Evolutionary conservation across 345 rosid species (phyloP).

Genomic region (Pugionium dolabratum): DNA sequence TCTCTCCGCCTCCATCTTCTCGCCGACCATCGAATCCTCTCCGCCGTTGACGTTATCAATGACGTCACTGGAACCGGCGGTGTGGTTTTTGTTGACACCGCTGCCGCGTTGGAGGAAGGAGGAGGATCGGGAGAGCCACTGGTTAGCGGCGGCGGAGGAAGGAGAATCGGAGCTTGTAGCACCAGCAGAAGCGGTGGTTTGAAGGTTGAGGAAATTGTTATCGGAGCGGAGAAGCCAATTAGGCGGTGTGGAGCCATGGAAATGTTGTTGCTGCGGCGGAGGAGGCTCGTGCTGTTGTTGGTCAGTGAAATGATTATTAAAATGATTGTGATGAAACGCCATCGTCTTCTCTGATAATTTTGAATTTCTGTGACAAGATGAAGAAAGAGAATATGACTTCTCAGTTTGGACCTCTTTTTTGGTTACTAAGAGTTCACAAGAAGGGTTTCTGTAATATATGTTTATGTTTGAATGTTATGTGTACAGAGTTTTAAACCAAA

Average conservation of each 20-base stretch:
- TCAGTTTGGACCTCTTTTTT: neutral
- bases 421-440: neutral
- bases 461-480: constrained; percentile 28
- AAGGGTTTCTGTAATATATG: neutral
- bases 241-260: constrained; percentile 50
- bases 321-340: constrained; percentile 70
- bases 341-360: constrained; percentile 28
- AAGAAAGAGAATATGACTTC: constrained; percentile 2
- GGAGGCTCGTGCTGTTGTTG: constrained; percentile 47
- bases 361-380: constrained; percentile 12
- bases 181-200: constrained; percentile 44
- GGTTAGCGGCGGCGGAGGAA: constrained; percentile 49
- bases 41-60: constrained; percentile 51
- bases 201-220: constrained; percentile 80
- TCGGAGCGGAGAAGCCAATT: constrained; percentile 77
- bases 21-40: constrained; percentile 1
- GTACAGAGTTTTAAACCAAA: neutral
- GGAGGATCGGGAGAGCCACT: constrained; percentile 78
- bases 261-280: constrained; percentile 44
- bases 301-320: constrained; percentile 59
- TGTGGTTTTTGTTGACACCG: constrained; percentile 35
- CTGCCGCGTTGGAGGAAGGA: constrained; percentile 49
- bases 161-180: constrained; percentile 45
- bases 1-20: constrained; percentile 39
- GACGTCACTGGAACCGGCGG: constrained; percentile 49